Evolutionary conservation across 2,329 filamentous ascomycete species (phyloP).

Genomic region (Amesomyces nigricolor): DNA sequence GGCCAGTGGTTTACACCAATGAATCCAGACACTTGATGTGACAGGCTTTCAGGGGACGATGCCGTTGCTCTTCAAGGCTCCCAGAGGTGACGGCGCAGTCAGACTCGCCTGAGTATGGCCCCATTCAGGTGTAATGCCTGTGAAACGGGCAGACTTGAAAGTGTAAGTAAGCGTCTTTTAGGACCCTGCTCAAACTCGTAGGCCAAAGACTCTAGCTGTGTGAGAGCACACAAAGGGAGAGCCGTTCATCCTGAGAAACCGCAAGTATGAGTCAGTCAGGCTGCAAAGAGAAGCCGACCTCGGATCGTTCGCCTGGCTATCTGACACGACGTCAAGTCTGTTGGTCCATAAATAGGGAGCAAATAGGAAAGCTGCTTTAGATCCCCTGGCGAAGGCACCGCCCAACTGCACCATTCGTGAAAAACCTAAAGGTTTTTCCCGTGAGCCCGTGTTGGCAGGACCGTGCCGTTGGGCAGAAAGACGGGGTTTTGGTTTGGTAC

Average conservation of each 20-base stretch:
- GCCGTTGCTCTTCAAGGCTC: too few species aligned
- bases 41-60: too few species aligned
- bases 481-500: constrained; percentile 14
- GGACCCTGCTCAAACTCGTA: too few species aligned
- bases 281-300: background rate
- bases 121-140: background rate
- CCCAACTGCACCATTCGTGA: constrained; percentile 13
- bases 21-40: too few species aligned
- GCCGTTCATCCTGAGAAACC: constrained; percentile 7
- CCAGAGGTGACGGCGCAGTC: too few species aligned
- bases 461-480: constrained; percentile 24
- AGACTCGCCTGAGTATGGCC: too few species aligned
- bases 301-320: constrained; percentile 9
- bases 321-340: constrained; percentile 11
- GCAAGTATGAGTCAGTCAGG: constrained; percentile 18
- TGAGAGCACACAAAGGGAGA: constrained; percentile 7
- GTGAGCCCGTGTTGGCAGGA: constrained; percentile 18
- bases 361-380: constrained; percentile 16
- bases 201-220: background rate
- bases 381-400: constrained; percentile 6
- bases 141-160: background rate
- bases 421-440: constrained; percentile 10
- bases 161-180: background rate
- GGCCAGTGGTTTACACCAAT: background rate
- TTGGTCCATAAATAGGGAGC: constrained; percentile 16